phyloP scores from a whole-genome alignment of 1,284 basidiomycete species.

The Lignosus rhinocerotis region DNA sequence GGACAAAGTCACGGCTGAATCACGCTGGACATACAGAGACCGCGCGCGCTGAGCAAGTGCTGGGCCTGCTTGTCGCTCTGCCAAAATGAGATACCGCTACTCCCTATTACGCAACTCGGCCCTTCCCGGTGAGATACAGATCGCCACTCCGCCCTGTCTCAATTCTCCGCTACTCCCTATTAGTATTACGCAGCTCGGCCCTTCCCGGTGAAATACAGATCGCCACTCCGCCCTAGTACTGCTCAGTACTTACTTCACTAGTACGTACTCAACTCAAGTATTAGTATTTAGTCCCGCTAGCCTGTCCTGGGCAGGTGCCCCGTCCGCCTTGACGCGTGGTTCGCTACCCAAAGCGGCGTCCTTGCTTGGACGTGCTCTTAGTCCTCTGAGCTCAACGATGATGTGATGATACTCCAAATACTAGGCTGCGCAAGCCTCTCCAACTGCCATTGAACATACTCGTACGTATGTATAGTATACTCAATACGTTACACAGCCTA shows the following conservation, averaged over 20 bases:
- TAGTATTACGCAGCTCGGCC: constrained; percentile 6
- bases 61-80: not conserved
- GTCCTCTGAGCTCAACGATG: not conserved
- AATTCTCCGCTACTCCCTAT: not conserved
- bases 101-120: constrained; percentile 4
- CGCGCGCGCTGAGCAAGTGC: not conserved
- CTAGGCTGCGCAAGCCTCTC: not conserved
- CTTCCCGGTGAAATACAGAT: not conserved
- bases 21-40: constrained; percentile 1
- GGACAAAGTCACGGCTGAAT: not conserved
- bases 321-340: too few relatives aligned
- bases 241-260: too few relatives aligned
- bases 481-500: not conserved
- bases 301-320: too few relatives aligned
- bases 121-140: not conserved
- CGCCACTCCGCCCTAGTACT: not conserved
- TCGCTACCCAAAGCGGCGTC: too few relatives aligned
- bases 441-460: not conserved
- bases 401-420: not conserved
- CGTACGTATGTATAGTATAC: constrained; percentile 4
- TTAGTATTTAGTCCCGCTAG: too few relatives aligned
- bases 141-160: not conserved
- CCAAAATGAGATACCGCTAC: not conserved
- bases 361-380: too few relatives aligned
- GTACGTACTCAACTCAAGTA: too few relatives aligned